Base-by-base conservation (phyloP, 2,329 filamentous ascomycete genomes). In the Colletotrichum viniferum region DNA sequence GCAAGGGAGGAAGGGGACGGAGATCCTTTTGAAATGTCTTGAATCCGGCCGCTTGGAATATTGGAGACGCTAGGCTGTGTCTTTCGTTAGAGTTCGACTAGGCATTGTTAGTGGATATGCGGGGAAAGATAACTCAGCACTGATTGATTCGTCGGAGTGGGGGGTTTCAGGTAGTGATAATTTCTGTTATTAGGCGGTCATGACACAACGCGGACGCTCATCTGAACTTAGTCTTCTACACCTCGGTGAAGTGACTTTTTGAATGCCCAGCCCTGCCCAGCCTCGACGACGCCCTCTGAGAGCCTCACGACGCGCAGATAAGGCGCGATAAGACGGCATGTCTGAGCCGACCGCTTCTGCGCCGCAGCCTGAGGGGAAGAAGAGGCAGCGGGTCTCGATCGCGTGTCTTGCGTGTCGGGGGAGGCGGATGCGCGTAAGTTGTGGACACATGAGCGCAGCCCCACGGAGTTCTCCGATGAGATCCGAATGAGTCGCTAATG, bases 361-460 rank as follows among this genome's bases (percentile, higher is more conserved):
- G 16, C 43, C 43, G 16, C 69, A 21, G 26, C 13, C 30, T 5
- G 73, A 73, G 16, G 56, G 60, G 14, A 69, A 60, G 43, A 76
- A 76, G 62, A 72, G 77, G 28, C 75, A 77, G 21, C 67, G 77
- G n/a, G 77, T 77, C 24, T 77, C 77, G 9, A 52, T 78, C 21
- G 77, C 77, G n/a, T 78, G 77, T 52, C 67, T 76, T 12, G 48
- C 77, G 13, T 78, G 77, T 28, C 77, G 77, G 18, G 34, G 66
- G 26, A 76, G 76, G 52, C 71, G 73, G 18, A 77, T 77, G 56
- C 70, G 74, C 12, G 76, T 77, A 62, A 69, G 76, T 61, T 16
- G 58, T 30, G 58, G 18, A 30, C 26, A 18, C 21, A 28, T 9
- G n/a, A 8, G 18, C 4, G 16, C 16, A 21, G n/a, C 28, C 16